Percentiles rank a stretch among this genome's conserved stretches.
phyloP scores from a whole-genome alignment of 2,329 filamentous ascomycete species.

The Pseudocercospora fijiensis region DNA sequence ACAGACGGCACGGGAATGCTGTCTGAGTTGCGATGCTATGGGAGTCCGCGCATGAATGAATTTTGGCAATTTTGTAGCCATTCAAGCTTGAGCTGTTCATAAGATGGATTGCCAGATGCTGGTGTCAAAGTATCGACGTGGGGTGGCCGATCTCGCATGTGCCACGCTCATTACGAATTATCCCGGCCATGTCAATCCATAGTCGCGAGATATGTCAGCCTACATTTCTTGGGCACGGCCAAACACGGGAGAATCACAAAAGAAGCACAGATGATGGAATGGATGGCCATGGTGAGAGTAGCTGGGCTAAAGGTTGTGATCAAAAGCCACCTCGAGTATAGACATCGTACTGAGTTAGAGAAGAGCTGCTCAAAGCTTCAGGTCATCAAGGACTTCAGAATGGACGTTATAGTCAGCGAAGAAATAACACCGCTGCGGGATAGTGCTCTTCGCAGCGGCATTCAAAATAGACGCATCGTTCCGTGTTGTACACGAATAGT shows the following conservation, averaged over 20 bases:
- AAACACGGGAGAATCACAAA: too few relatives aligned
- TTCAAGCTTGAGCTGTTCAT: neutral
- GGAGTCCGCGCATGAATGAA: neutral
- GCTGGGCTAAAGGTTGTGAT: too few relatives aligned
- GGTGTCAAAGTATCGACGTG: neutral
- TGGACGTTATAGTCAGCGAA: too few relatives aligned
- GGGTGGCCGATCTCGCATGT: constrained; percentile 4
- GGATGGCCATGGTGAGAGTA: too few relatives aligned
- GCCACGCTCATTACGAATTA: neutral
- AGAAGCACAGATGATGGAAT: too few relatives aligned
- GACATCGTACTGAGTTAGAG: too few relatives aligned
- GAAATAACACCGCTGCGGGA: neutral
- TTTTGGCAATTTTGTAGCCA: constrained; percentile 4
- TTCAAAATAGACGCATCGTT: neutral
- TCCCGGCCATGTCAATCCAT: neutral
- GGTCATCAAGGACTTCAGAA: too few relatives aligned
- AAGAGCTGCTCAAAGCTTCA: too few relatives aligned
- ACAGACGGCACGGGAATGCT: neutral
- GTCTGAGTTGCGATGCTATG: neutral
- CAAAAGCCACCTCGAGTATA: too few relatives aligned
- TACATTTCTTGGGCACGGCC: neutral
- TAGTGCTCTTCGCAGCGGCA: neutral
- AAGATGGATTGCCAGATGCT: neutral
- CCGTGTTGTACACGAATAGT: neutral
- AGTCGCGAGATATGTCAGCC: neutral